Base-by-base conservation (phyloP, 1,284 basidiomycete genomes). In the Austroboletus niveus region DNA sequence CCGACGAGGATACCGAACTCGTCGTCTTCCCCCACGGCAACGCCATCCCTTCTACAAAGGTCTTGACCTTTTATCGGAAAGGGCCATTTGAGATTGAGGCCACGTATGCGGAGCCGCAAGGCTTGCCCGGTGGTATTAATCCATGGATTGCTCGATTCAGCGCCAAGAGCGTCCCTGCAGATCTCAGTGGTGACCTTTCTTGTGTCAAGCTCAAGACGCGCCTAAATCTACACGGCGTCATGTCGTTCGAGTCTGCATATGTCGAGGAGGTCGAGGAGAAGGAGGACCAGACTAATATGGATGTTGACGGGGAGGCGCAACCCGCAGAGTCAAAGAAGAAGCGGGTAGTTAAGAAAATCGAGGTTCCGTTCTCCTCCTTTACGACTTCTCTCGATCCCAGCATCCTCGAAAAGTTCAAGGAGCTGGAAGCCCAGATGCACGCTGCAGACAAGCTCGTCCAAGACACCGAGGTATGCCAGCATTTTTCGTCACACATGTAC, bases 21-120 rank as follows among this genome's bases (percentile, higher is more conserved):
- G 76, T 84, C 56, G 92, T 95, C 51, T 97, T 94, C 82, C 85
- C 88, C 49, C 76, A 77, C 44, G 87, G 85, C 53, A 95, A 96
- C 74, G 65, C 72, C 48, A 81, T 95, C 54, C 94, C 94, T 8
- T 94, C 92, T 32, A 94, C 93, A 68, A 97, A 97, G 75, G 84
- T 94, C 58, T 82, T 97, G 59, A 92, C 92, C n/a, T 96, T 96
- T 81, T 89, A 92, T 73, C 87, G 94, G 69, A 86, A 85, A 63
- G 84, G 85, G 45, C 71, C 88, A 8, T 98, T 98, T 73, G 88
- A 91, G 51, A 78, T 98, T 64, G 87, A 94, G 71, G 89, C 91
- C 6, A 71, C 75, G 42, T 97, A 97, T 71, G 84, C 83, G 20
- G 82, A 92, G 35, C 84, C 88, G 3, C 61, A 72, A 2, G 60